A percentile compares a stretch with the other conserved stretches of the same genome.
Conservation (phyloP, 1,139 yeast genomes). For the Arxiozyma heterogenica region DNA sequence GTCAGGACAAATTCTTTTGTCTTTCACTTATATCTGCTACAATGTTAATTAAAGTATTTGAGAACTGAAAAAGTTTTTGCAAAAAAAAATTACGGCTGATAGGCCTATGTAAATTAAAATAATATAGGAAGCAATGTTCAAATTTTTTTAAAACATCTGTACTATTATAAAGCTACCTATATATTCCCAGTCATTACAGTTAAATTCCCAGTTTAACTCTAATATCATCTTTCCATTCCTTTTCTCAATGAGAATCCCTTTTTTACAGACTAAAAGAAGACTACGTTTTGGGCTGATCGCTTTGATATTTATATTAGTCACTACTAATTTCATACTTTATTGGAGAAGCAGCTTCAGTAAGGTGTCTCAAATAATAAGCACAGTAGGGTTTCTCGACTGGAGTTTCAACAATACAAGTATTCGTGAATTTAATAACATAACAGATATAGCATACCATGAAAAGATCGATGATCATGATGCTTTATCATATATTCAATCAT, state of each 20-base stretch:
- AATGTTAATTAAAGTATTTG: too few species aligned
- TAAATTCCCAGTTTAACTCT: too few species aligned
- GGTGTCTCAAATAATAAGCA: background rate
- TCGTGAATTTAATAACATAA: background rate
- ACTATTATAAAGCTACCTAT: too few species aligned
- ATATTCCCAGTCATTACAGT: too few species aligned
- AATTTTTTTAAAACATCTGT: too few species aligned
- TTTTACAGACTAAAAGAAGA: background rate
- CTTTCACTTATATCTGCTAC: background rate
- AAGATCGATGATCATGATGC: background rate
- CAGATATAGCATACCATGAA: background rate
- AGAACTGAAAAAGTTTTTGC: background rate
- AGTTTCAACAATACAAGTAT: background rate
- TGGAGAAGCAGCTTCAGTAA: background rate
- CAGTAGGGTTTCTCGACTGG: background rate
- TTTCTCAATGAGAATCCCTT: background rate
- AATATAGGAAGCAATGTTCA: background rate
- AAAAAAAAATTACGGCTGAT: too few species aligned
- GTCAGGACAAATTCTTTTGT: background rate
- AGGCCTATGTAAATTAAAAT: too few species aligned
- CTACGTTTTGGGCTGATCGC: background rate
- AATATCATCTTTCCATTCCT: too few species aligned
- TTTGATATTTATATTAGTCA: background rate
- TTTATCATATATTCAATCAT: slow-evolving; percentile 1
- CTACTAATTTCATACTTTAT: background rate